Evolutionary conservation across 371 early-diverging fungal species (phyloP), one percentile per base, ranked within the genome.

Genomic region (Mortierella sp.): DNA sequence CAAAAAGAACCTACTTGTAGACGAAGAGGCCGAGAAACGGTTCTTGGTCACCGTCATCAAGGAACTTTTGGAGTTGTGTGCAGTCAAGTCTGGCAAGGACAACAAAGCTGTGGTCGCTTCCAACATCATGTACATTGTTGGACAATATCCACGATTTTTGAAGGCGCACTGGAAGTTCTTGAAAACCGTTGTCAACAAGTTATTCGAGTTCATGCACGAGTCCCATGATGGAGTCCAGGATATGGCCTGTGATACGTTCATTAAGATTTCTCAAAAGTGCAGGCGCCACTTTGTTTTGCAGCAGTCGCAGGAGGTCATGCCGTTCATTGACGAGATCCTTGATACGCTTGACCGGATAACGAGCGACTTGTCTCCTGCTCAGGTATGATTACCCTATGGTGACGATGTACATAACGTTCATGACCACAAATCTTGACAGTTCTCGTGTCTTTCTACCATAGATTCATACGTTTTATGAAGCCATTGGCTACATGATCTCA

Each of bases 131-230:
- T 99, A 99, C 81, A 93, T 99, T 61, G 98, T 99, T 19, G 99
- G 99, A 23, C 98, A 99, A 85, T 99, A 98, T 71, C 98, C 99
- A 34, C 90, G 98, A 18, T 99, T 99, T 89, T 87, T 99, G 66
- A 95, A 96, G 79, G 94, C 97, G 3, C 99, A 99, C 78, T 97
- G 98, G 96, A 98, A 96, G 82, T 99, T 99, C 84, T 84, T 99
- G 66, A 98, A 97, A 89, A 98, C 99, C 0, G 99, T 99, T n/a
- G 95, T 98, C 61, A 98, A 97, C 89, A 99, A 99, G 81, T 84
- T 99, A 42, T 99, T 99, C 83, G 99, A 99, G 84, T 99, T 99
- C 83, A 99, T 99, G 99, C 97, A 98, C 73, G 99, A 99, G 83
- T 84, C 91, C 6, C 98, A 99, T 71, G 99, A 98, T 83, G 99